Evolutionary conservation across 75 land plant genomes (phyloP), one percentile per base, ranked within the genome.

Genomic region (Pseudotsuga menziesii): DNA sequence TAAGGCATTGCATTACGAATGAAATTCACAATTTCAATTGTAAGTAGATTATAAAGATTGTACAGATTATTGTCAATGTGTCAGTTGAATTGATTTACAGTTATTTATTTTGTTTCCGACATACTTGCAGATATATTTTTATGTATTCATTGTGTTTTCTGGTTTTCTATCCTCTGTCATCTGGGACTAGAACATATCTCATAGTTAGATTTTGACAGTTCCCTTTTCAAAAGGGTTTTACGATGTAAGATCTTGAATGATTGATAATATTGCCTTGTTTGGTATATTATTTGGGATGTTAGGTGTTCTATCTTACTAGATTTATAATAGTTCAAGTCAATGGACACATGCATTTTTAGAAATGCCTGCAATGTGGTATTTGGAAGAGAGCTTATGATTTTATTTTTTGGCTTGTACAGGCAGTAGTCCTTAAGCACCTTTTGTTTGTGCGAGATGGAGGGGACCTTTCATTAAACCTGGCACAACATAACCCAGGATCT

Each of bases 371-470:
- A 61, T 72, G 25, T 72, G 9, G 23, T 25, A 39, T 75, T 69
- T 27, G 76, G 16, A 39, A 29, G 22, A 52, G 17, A 44, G 73
- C 75, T 3, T 73, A 16, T 35, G 14, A 20, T 70, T 20, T n/a
- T 29, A 73, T 27, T 83, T 39, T 79, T 74, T 63, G 15, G 29
- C 23, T 71, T 75, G 2, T 88, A 83, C 95, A 97, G 99, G 99
- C 99, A 44, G 84, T 84, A 75, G 88, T 97, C 72, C 90, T 97
- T 56, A 97, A 97, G 61, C 83, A 94, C 77, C 89, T 97, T 61
- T 80, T 97, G 66, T 97, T 97, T 89, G 83, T 78, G 59, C 71
- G 83, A 13, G 85, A 81, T 39, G 80, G 76, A 29, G 74, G 71
- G 73, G 78, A 78, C 36, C 35, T 29, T 83, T 62, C 74, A 48